Percentiles rank a stretch among this genome's conserved stretches.
phyloP scores from a whole-genome alignment of 1,284 basidiomycete genomes.

The Cutaneotrichosporon sp. region DNA sequence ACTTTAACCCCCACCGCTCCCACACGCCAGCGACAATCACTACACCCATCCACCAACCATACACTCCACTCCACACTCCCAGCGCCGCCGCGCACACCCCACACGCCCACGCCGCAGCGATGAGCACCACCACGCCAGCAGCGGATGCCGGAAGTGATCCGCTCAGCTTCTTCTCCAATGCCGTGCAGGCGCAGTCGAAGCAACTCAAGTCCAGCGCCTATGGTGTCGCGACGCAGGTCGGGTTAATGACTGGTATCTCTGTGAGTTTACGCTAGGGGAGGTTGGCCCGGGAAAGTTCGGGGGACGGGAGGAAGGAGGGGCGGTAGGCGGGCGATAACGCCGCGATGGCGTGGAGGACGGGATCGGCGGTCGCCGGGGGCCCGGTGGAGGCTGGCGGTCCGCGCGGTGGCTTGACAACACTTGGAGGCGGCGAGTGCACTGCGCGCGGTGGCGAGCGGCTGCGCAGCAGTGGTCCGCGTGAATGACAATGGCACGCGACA shows the following conservation, averaged over 20 bases:
- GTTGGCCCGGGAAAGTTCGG: background rate
- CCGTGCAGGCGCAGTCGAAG: slow-evolving; percentile 40
- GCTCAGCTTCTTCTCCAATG: slow-evolving; percentile 27
- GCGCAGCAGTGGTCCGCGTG: no score
- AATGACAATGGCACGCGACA: no score
- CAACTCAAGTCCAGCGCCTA: slow-evolving; percentile 59
- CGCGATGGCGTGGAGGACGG: background rate
- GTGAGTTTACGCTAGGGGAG: slow-evolving; percentile 54
- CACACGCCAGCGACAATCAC: no score
- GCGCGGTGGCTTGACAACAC: no score
- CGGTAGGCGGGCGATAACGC: background rate
- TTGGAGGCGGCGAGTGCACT: no score
- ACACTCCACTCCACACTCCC: no score
- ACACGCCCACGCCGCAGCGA: background rate
- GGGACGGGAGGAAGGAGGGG: background rate
- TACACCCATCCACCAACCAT: no score
- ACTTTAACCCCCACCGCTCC: no score
- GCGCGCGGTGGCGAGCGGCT: no score
- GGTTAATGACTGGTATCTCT: slow-evolving; percentile 68
- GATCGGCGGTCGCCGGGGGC: no score
- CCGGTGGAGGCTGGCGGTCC: no score
- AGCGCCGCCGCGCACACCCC: background rate
- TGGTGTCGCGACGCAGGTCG: slow-evolving; percentile 80
- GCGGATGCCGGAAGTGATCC: slow-evolving; percentile 21
- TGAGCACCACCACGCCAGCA: slow-evolving; percentile 24